Percentiles rank a stretch among this genome's conserved stretches.
Evolutionary conservation across 208 protist genomes (phyloP).

Genomic region (Entamoeba invadens): DNA sequence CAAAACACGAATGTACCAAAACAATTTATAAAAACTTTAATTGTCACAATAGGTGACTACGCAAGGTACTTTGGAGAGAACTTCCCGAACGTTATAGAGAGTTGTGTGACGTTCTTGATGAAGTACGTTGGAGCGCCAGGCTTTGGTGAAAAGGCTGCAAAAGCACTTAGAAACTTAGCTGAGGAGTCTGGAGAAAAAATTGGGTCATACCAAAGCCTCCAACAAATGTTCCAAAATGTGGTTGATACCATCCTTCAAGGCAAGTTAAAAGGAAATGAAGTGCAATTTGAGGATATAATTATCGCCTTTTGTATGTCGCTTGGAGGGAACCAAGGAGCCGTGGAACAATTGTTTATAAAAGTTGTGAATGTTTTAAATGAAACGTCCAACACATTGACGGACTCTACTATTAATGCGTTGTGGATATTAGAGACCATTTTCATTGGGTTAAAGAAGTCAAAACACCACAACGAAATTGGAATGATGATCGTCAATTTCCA

Average conservation of each 20-base stretch:
- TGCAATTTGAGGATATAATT: background rate
- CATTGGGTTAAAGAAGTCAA: background rate
- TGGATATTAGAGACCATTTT: background rate
- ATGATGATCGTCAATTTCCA: background rate
- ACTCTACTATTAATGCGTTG: background rate
- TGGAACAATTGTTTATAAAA: background rate
- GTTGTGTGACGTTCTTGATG: background rate
- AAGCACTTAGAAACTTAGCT: background rate
- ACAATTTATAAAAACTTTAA: background rate
- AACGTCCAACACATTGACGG: background rate
- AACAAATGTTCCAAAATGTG: background rate
- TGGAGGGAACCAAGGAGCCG: background rate
- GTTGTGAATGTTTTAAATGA: too few relatives aligned
- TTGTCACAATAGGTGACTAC: background rate
- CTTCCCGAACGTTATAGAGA: background rate
- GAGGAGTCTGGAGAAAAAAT: background rate
- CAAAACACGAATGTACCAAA: background rate
- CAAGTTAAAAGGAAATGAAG: background rate
- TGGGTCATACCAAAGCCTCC: background rate
- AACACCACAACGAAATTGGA: background rate
- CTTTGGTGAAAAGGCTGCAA: background rate
- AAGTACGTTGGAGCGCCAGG: background rate
- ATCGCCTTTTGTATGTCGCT: background rate
- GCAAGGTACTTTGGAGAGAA: background rate
- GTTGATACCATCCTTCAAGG: background rate